Conservation (phyloP, 2,329 filamentous ascomycete genomes). For the Pochonia chlamydosporia region DNA sequence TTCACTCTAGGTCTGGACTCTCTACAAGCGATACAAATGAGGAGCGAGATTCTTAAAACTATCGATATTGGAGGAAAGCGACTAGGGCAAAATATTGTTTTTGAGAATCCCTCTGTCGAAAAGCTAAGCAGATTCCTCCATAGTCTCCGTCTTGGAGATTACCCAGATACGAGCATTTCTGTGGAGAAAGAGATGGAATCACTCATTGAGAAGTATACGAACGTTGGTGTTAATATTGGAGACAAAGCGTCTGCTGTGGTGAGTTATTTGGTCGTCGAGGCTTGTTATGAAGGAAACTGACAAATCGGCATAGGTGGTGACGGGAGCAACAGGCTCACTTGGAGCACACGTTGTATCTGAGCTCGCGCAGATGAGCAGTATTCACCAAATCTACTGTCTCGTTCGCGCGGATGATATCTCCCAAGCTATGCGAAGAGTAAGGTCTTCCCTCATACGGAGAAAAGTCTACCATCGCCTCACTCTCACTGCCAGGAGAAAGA, state of each 20-base stretch:
- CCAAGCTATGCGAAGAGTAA: not conserved
- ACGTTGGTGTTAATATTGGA: too few species aligned
- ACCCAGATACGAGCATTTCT: not conserved
- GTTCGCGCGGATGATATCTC: slow-evolving; percentile 33
- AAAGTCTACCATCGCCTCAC: slow-evolving; percentile 24
- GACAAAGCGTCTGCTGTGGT: too few species aligned
- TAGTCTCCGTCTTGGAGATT: not conserved
- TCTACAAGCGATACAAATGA: slow-evolving; percentile 49
- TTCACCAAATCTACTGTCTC: slow-evolving; percentile 47
- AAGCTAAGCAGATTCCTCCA: slow-evolving; percentile 11
- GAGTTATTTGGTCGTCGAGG: too few species aligned
- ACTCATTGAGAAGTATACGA: slow-evolving; percentile 1
- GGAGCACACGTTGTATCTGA: slow-evolving; percentile 55
- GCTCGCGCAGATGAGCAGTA: slow-evolving; percentile 50
- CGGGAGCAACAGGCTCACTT: slow-evolving; percentile 59
- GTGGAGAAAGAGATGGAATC: not conserved
- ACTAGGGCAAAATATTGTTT: slow-evolving; percentile 51
- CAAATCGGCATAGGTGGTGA: too few species aligned
- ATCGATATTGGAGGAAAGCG: slow-evolving; percentile 40
- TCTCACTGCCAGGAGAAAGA: slow-evolving; percentile 17
- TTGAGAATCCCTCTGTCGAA: slow-evolving; percentile 46
- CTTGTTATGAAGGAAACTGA: too few species aligned
- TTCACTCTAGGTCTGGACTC: slow-evolving; percentile 53
- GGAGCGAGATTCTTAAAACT: slow-evolving; percentile 42
- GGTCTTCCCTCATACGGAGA: slow-evolving; percentile 10